These are phyloP conservation scores for Bruguiera sexangula DNA, from an alignment of 345 rosid genomes.

Conservation along the genomic window DNA sequence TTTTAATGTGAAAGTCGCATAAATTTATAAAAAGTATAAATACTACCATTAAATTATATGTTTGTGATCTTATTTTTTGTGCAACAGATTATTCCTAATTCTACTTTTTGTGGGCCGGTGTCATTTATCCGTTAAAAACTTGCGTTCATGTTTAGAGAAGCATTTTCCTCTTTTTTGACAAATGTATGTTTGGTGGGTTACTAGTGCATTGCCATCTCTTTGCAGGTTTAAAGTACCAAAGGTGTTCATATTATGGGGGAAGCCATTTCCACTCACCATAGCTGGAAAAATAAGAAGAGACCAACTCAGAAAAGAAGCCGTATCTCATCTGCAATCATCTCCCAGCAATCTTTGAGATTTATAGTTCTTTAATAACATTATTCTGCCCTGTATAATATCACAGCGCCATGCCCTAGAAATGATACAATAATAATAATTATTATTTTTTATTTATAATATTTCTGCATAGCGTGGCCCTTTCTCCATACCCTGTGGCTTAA, in stretches of 20 bases:
- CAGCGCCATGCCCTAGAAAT: no score
- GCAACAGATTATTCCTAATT: no score
- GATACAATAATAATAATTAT: no score
- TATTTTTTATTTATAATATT: no score
- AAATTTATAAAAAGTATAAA: no score
- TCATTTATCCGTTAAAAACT: not conserved
- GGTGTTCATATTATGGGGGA: conserved; percentile 54
- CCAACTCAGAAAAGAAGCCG: conserved; percentile 47
- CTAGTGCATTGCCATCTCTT: conserved; percentile 8
- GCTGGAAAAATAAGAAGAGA: conserved; percentile 74
- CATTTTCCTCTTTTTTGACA: not conserved
- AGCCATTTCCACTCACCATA: conserved; percentile 60
- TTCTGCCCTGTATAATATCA: not conserved
- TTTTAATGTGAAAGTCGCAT: no score
- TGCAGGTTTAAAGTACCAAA: conserved; percentile 83
- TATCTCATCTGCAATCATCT: conserved; percentile 35
- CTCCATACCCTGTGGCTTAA: no score
- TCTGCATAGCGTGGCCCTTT: no score
- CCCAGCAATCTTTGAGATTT: conserved; percentile 50
- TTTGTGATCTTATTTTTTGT: no score
- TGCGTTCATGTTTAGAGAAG: not conserved
- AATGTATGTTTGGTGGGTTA: not conserved
- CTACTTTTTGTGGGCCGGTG: no score
- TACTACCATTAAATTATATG: no score
- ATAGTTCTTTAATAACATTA: not conserved